Evolutionary conservation across 2,329 filamentous ascomycete species (phyloP), one percentile per base, ranked within the genome.

Genomic region (Curvularia sp.): DNA sequence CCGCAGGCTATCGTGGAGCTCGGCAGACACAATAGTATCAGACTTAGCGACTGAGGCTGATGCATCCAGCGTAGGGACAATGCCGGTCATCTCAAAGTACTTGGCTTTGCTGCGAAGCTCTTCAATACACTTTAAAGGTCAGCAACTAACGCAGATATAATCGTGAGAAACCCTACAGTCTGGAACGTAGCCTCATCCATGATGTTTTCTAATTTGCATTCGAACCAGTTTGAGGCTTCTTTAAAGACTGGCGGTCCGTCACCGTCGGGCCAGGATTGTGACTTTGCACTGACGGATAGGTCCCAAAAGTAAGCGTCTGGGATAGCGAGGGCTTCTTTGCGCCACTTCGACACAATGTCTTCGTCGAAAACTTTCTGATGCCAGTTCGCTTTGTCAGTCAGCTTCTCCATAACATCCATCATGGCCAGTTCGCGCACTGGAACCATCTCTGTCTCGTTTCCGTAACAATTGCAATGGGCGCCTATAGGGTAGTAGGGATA

Each of bases 81-180:
- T 72, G 1, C 77, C 70, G 15, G 74, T 76, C 4, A 75, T 55
- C 50, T 79, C 69, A 57, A 80, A 80, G n/a, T 80, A 68, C n/a
- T 65, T 66, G 1, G 83, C 82, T 64, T 87, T 86, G 65, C 79
- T 79, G 12, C 74, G 77, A 0, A 87, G 77, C 62, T 86, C 84
- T 7, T 74, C 64, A 25, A 71, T 53, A 45, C 68, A 71, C 67
- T 70, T 41, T 15, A 5, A 43, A n/a, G 2, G 21, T 27, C 1
- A 41, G 55, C 23, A 41, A 32, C 5, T 39, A 23, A 41, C 23
- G 12, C 8, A 23, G 23, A 28, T 3, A 4, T 13, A 13, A 42
- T 13, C 4, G 2, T 27, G 36, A 28, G 12, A 18, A 30, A n/a
- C n/a, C 25, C 41, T 60, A 70, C 67, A 49, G 30, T 57, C 15